These are phyloP conservation scores for Chenopodium quinoa DNA, from an alignment of 148 eudicot genomes.

Conservation along the genomic window DNA sequence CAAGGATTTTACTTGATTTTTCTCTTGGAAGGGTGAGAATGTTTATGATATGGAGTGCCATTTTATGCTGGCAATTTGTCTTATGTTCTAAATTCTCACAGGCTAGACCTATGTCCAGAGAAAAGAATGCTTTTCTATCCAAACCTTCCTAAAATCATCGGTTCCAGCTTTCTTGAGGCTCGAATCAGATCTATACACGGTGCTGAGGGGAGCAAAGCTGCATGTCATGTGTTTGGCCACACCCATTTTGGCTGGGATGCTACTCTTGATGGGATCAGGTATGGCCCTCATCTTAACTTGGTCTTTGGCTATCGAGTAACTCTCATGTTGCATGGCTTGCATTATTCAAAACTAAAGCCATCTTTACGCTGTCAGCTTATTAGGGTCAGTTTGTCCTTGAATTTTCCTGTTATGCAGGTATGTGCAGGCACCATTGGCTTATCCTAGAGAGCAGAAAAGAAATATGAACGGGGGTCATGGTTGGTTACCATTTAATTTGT, in stretches of 20 bases:
- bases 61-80: background rate
- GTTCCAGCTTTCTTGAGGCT: slow-evolving; percentile 56
- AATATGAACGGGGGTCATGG: slow-evolving; percentile 69
- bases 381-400: background rate
- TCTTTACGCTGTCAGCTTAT: background rate
- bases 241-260: slow-evolving; percentile 81
- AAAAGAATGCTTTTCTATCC: slow-evolving; percentile 82
- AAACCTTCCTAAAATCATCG: slow-evolving; percentile 62
- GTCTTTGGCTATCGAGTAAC: background rate
- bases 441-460: slow-evolving; percentile 65
- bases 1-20: background rate
- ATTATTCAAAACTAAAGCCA: background rate
- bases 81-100: slow-evolving; percentile 16
- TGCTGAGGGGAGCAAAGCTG: slow-evolving; percentile 35
- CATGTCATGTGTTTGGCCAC: slow-evolving; percentile 78
- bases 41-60: background rate
- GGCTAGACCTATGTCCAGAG: slow-evolving; percentile 72
- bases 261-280: slow-evolving; percentile 60
- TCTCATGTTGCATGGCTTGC: background rate
- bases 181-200: slow-evolving; percentile 63
- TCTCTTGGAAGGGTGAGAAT: background rate
- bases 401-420: slow-evolving; percentile 38
- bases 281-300: background rate
- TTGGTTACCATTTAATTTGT: slow-evolving; percentile 63
- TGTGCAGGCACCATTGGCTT: slow-evolving; percentile 70